Evolutionary conservation across 352 stramenopile genomes (phyloP).

Genomic region (Phytophthora hibernalis): DNA sequence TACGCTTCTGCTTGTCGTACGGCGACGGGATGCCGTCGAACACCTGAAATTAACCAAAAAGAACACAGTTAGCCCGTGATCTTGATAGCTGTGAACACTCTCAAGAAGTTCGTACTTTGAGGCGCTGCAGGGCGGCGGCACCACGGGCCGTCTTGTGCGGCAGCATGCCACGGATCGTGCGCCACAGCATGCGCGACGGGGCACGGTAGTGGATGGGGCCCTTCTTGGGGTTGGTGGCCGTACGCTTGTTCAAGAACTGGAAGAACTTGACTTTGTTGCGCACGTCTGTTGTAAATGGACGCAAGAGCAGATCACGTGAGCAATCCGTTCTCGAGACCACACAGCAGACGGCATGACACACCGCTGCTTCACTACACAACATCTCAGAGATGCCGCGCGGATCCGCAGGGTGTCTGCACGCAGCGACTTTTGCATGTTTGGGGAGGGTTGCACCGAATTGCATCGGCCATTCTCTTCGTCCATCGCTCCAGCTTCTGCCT

Average conservation of each 20-base stretch:
- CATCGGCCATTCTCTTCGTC: conserved; percentile 16
- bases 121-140: conserved; percentile 94
- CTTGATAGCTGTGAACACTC: neutral
- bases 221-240: conserved; percentile 97
- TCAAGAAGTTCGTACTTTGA: conserved; percentile 78
- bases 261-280: conserved; percentile 98
- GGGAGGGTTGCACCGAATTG: conserved; percentile 33
- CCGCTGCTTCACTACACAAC: conserved; percentile 40
- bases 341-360: conserved; percentile 85
- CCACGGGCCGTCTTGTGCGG: conserved; percentile 98
- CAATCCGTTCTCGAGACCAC: conserved; percentile 38
- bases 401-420: conserved; percentile 82
- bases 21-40: conserved; percentile 99
- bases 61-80: neutral
- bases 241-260: conserved; percentile 98
- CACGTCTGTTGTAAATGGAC: conserved; percentile 77
- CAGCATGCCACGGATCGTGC: conserved; percentile 97
- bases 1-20: conserved; percentile 99
- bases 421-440: conserved; percentile 94
- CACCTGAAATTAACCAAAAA: conserved; percentile 53
- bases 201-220: conserved; percentile 98
- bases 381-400: conserved; percentile 34
- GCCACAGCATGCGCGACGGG: conserved; percentile 94
- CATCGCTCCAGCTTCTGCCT: neutral
- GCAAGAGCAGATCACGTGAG: conserved; percentile 42